Base-by-base conservation (phyloP, 768 basidiomycete genomes). In the Favolaschia claudopus region DNA sequence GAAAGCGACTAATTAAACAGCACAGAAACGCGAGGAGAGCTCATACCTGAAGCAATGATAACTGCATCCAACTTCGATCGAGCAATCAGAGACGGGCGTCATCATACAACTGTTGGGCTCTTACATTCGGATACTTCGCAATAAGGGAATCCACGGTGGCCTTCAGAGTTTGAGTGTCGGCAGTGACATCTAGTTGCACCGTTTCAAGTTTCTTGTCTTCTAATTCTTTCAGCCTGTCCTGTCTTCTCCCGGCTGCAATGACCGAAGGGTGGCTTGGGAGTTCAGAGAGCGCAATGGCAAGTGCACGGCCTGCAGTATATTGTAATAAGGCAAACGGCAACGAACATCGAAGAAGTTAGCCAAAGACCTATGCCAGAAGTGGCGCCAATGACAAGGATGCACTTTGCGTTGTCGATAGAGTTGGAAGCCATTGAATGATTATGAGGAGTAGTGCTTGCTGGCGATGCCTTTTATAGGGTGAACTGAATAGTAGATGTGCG, bases 291-390 rank as follows among this genome's bases (percentile, higher is more conserved):
- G 78, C 76, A 10, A 83, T 74, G 7, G 85, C 85, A 7, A 88
- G 79, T 32, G 80, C 79, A 4, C 84, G 81, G n/a, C n/a, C n/a
- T n/a, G n/a, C n/a, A n/a, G n/a, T n/a, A n/a, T n/a, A n/a, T n/a
- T n/a, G n/a, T n/a, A n/a, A n/a, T n/a, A n/a, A n/a, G n/a, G n/a
- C n/a, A n/a, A n/a, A n/a, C n/a, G n/a, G n/a, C n/a, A n/a, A n/a
- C n/a, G n/a, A n/a, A n/a, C n/a, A n/a, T n/a, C n/a, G n/a, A n/a
- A n/a, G n/a, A n/a, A n/a, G n/a, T n/a, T n/a, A n/a, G n/a, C n/a
- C n/a, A n/a, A n/a, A n/a, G n/a, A 17, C 87, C 86, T 29, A 87
- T 82, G 29, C 86, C 85, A 28, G 83, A 73, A 4, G 86, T 86
- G 3, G 84, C 85, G n/a, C 85, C 84, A 43, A 82, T 77, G 55